Evolutionary conservation across 768 basidiomycete species (phyloP).

Genomic region (Russula foetens): DNA sequence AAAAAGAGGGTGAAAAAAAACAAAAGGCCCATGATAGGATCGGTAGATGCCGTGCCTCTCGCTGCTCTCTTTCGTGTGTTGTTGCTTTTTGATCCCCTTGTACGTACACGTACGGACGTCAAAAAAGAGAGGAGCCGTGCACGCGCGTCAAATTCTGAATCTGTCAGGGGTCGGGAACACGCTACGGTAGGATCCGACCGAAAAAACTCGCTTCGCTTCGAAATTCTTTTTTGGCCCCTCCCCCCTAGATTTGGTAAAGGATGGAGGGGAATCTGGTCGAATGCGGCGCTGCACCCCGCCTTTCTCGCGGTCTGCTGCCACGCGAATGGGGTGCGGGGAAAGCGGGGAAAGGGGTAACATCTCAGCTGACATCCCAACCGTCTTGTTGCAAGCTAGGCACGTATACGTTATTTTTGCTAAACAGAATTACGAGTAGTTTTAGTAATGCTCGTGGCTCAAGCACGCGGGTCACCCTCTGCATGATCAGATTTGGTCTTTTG

Average conservation of each 20-base stretch:
- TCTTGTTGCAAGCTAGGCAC: no score
- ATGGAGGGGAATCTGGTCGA: no score
- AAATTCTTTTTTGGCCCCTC: background rate
- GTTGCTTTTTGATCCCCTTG: no score
- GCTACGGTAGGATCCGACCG: conserved; percentile 2
- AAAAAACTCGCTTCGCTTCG: background rate
- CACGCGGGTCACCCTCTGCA: no score
- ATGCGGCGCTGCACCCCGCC: background rate
- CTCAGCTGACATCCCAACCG: background rate
- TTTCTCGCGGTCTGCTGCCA: background rate
- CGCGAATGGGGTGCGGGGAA: conserved; percentile 6
- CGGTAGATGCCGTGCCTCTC: background rate
- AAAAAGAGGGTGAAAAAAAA: background rate
- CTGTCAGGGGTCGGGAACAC: background rate
- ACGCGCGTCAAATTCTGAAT: background rate
- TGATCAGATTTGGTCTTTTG: no score
- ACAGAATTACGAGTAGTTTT: no score
- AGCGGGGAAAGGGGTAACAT: background rate
- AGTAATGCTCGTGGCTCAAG: no score
- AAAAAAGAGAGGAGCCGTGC: background rate
- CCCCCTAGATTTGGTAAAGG: background rate
- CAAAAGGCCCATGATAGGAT: background rate
- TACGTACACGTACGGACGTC: conserved; percentile 5
- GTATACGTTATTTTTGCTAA: background rate
- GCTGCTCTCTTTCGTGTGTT: background rate